Conservation (phyloP, 345 rosid genomes). For the Turritis glabra region DNA sequence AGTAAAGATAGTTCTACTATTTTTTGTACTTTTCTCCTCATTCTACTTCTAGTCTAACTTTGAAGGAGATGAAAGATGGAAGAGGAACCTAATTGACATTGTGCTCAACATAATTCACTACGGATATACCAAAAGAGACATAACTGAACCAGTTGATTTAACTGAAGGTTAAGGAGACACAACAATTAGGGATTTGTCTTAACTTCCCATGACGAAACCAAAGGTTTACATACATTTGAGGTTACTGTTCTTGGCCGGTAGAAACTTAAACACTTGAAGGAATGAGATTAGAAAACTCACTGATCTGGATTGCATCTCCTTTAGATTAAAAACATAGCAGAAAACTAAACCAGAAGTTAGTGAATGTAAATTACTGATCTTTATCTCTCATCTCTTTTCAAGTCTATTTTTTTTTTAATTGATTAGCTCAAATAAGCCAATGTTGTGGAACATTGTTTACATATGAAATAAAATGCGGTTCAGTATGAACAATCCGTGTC, state of each 20-base stretch:
- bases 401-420: too few relatives aligned
- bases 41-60: constrained; percentile 15
- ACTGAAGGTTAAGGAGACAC: background rate
- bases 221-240: background rate
- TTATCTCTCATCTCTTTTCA: background rate
- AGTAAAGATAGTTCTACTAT: constrained; percentile 32
- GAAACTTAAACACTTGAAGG: background rate
- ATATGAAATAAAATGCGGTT: too few relatives aligned
- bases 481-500: too few relatives aligned
- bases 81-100: constrained; percentile 10
- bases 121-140: background rate
- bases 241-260: background rate
- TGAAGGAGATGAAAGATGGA: constrained; percentile 28
- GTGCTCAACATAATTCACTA: background rate
- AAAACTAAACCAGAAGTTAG: too few relatives aligned
- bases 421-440: too few relatives aligned
- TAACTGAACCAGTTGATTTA: constrained; percentile 1
- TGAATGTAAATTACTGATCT: too few relatives aligned
- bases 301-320: too few relatives aligned
- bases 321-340: too few relatives aligned
- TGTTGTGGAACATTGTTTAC: too few relatives aligned
- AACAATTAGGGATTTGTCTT: background rate
- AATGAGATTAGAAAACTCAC: background rate
- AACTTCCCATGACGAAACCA: constrained; percentile 12
- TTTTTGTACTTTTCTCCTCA: background rate